Evolutionary conservation across 108 stramenopile genomes (phyloP).

Genomic region (Fragilariopsis cylindrus): DNA sequence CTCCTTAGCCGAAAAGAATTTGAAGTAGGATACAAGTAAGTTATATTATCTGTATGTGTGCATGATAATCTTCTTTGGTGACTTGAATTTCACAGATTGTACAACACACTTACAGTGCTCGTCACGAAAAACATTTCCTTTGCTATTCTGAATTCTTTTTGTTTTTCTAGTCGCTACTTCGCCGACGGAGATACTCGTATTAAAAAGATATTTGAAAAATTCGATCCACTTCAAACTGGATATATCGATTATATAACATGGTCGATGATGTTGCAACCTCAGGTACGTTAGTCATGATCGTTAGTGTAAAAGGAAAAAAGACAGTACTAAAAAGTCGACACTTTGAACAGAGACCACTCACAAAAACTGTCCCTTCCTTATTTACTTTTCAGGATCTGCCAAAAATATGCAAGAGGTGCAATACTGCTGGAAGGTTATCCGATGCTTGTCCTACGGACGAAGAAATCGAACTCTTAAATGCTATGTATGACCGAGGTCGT

Average conservation of each 20-base stretch:
- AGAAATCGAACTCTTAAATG: conserved; percentile 76
- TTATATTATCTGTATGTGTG: not conserved
- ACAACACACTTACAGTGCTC: not conserved
- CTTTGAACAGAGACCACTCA: too few relatives aligned
- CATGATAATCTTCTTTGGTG: not conserved
- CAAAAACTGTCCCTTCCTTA: too few relatives aligned
- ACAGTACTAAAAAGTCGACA: too few relatives aligned
- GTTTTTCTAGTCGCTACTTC: conserved; percentile 32
- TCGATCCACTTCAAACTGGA: conserved; percentile 60
- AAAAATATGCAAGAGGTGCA: conserved; percentile 50
- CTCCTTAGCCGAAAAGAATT: conserved; percentile 71
- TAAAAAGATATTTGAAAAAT: conserved; percentile 44
- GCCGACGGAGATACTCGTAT: conserved; percentile 39
- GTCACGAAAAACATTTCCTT: not conserved
- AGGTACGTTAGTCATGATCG: not conserved
- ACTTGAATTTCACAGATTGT: not conserved
- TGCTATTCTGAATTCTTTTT: not conserved
- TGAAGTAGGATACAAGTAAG: conserved; percentile 38
- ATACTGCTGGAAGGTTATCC: conserved; percentile 66
- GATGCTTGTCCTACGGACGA: conserved; percentile 77
- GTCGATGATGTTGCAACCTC: conserved; percentile 59
- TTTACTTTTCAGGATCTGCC: conserved; percentile 37
- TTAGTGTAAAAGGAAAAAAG: too few relatives aligned
- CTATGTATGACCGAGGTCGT: conserved; percentile 66
- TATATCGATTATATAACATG: conserved; percentile 85